These are phyloP conservation scores for Lepiota venenata DNA, from an alignment of 768 basidiomycete genomes.

Conservation along the genomic window DNA sequence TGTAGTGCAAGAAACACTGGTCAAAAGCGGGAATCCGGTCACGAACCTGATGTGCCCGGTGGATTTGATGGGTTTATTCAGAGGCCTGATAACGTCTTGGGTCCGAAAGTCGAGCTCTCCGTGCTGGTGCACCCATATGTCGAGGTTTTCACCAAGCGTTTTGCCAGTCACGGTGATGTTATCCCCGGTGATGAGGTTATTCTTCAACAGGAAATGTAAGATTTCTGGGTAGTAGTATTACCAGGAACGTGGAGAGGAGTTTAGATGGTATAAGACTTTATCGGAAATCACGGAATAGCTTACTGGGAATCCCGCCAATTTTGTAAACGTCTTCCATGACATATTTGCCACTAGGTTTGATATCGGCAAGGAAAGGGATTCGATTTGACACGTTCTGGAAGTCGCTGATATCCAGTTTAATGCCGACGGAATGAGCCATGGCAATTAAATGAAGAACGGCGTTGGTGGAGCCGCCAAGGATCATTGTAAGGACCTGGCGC, in stretches of 20 bases:
- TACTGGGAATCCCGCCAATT: constrained; percentile 95
- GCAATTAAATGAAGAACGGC: constrained; percentile 97
- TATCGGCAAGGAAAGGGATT: constrained; percentile 90
- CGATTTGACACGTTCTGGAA: constrained; percentile 93
- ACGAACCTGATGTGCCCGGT: constrained; percentile 86
- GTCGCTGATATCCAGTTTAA: constrained; percentile 86
- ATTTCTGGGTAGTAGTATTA: constrained; percentile 52
- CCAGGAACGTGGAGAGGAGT: not conserved
- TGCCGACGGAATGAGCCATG: constrained; percentile 92
- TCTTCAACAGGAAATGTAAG: constrained; percentile 79
- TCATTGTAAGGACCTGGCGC: constrained; percentile 86
- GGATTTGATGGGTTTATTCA: constrained; percentile 83
- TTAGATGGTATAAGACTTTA: not conserved
- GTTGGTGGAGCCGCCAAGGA: constrained; percentile 96
- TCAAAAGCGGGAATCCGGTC: not conserved
- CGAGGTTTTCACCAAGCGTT: constrained; percentile 89
- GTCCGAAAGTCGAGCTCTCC: constrained; percentile 65
- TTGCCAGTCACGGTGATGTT: constrained; percentile 89
- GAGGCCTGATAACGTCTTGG: constrained; percentile 87
- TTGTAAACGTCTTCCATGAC: constrained; percentile 98
- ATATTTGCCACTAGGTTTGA: constrained; percentile 97
- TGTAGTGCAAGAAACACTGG: constrained; percentile 8
- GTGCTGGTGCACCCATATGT: constrained; percentile 78
- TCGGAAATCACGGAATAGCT: constrained; percentile 24
- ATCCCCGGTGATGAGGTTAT: constrained; percentile 87